Evolutionary conservation across 345 rosid genomes (phyloP).

Genomic region (Ceriops zippeliana): DNA sequence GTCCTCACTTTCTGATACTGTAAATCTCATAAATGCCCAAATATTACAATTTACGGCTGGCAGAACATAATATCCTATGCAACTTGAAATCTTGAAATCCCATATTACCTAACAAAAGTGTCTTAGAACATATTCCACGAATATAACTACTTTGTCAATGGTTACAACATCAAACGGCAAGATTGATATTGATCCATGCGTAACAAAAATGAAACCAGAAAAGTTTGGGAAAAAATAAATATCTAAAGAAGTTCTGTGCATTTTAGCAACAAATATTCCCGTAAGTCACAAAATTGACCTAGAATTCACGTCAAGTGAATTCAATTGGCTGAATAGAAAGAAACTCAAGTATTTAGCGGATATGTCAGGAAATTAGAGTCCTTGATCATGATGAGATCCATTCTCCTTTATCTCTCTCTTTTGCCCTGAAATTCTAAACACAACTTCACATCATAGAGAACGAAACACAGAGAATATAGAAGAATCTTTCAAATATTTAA

Average conservation of each 20-base stretch:
- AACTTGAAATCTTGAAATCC: not conserved
- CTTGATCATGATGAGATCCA: not conserved
- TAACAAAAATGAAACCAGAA: too few relatives aligned
- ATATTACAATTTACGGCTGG: too few relatives aligned
- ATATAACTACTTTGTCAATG: not conserved
- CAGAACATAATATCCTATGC: not conserved
- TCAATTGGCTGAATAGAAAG: not conserved
- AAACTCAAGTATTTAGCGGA: not conserved
- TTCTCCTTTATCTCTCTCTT: too few relatives aligned
- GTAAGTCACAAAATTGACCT: not conserved
- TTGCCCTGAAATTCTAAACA: too few relatives aligned
- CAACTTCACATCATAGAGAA: too few relatives aligned
- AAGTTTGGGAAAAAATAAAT: too few relatives aligned
- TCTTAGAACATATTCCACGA: not conserved
- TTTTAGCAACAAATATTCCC: too few relatives aligned
- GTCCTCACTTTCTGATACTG: constrained; percentile 46
- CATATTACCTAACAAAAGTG: not conserved
- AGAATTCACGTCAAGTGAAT: not conserved
- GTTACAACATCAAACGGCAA: not conserved
- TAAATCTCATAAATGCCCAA: constrained; percentile 32
- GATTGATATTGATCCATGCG: not conserved
- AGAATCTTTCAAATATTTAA: too few relatives aligned
- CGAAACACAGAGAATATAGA: too few relatives aligned
- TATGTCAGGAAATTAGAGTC: not conserved
- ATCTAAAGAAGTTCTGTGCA: too few relatives aligned